Percentiles rank a stretch among this genome's conserved stretches.
Evolutionary conservation across 345 rosid species (phyloP).

Genomic region (Brassica incana): DNA sequence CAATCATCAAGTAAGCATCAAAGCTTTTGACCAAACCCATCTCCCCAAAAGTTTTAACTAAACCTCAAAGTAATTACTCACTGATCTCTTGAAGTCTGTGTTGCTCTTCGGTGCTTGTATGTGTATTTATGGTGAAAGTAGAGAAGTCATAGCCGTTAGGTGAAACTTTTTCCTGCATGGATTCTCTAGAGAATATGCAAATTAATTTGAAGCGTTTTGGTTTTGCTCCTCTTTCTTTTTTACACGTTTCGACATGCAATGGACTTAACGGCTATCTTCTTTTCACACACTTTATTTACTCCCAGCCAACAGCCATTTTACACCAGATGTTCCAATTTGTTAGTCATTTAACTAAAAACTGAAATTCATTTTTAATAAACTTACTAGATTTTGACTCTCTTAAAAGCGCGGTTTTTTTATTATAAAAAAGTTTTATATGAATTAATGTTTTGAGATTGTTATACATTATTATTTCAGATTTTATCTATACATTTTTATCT

Average conservation of each 20-base stretch:
- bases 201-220: conserved; percentile 41
- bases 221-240: conserved; percentile 22
- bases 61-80: neutral
- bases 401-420: too few relatives aligned
- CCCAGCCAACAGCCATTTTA: neutral
- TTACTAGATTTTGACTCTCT: too few relatives aligned
- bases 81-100: neutral
- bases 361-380: neutral
- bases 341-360: neutral
- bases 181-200: neutral
- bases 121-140: conserved; percentile 37
- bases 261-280: conserved; percentile 46
- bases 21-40: conserved; percentile 25
- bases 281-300: conserved; percentile 10
- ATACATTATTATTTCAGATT: too few relatives aligned
- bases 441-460: too few relatives aligned
- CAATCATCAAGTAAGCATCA: conserved; percentile 21
- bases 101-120: conserved; percentile 11
- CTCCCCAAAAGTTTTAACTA: neutral
- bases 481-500: too few relatives aligned
- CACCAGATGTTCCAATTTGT: neutral
- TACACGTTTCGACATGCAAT: conserved; percentile 60
- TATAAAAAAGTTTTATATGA: too few relatives aligned
- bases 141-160: conserved; percentile 40
- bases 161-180: conserved; percentile 36